Evolutionary conservation across 495 filamentous ascomycete species (phyloP).

Genomic region (Hyaloscypha hepaticicola): DNA sequence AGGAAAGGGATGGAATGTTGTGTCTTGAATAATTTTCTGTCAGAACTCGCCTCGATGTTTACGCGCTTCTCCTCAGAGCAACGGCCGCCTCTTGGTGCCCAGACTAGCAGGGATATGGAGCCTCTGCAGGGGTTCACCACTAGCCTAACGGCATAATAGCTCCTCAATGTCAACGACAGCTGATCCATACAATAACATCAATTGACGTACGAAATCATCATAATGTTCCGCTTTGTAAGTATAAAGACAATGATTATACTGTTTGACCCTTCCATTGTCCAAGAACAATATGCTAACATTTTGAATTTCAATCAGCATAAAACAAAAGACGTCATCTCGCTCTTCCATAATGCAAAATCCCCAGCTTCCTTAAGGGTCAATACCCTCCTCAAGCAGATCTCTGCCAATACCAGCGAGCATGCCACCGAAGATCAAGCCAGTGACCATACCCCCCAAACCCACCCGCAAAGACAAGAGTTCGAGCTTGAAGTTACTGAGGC

Average conservation of each 20-base stretch:
- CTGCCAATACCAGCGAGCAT: slow-evolving; percentile 55
- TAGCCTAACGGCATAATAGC: slow-evolving; percentile 19
- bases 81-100: slow-evolving; percentile 1
- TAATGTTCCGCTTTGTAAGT: slow-evolving; percentile 47
- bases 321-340: slow-evolving; percentile 85
- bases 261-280: neutral
- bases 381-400: slow-evolving; percentile 72
- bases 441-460: slow-evolving; percentile 53
- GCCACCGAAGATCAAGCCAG: slow-evolving; percentile 67
- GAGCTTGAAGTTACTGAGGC: slow-evolving; percentile 83
- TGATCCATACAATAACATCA: neutral
- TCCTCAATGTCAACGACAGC: slow-evolving; percentile 17
- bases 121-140: neutral
- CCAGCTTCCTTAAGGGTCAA: slow-evolving; percentile 64
- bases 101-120: neutral
- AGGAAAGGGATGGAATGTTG: neutral
- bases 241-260: slow-evolving; percentile 10
- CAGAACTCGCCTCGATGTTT: neutral
- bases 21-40: slow-evolving; percentile 10
- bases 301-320: slow-evolving; percentile 56
- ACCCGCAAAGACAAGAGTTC: slow-evolving; percentile 59
- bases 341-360: slow-evolving; percentile 81
- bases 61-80: neutral
- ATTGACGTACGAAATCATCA: slow-evolving; percentile 14
- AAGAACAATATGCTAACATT: slow-evolving; percentile 12